Evolutionary conservation across 2,329 filamentous ascomycete species (phyloP), one percentile per base, ranked within the genome.

Genomic region (Calonectria hawksworthii): DNA sequence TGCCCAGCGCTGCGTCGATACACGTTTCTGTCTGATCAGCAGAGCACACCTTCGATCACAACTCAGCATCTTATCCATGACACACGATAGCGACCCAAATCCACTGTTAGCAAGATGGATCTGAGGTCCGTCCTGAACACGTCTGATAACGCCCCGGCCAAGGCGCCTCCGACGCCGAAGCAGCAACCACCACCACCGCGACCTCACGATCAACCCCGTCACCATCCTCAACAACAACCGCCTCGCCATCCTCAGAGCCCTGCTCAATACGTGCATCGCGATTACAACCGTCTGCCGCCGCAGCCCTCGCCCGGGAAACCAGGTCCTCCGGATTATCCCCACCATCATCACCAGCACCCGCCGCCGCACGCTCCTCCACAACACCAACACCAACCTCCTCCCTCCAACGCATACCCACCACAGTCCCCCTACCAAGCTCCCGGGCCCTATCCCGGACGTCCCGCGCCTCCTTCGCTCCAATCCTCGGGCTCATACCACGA

Each of bases 71-170:
- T 34, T 50, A n/a, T 50, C 66, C 36, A 44, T 61, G 51, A 59
- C 59, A 70, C 54, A 72, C 34, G n/a, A 36, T 66, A 59, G 32
- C 63, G 47, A 51, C 28, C 47, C 56, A 56, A 41, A 51, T 32
- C 32, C 36, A 70, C 70, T 38, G 50, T 51, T 41, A 51, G 44
- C 75, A 81, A 72, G 70, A 88, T 91, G 90, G 89, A 91, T 85
- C 86, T 91, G 72, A 84, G 86, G 76, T 87, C 87, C 21, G 89
- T 92, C 79, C 84, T 92, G 63, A 92, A 92, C 82, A 85, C 87
- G 28, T 86, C 88, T 44, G 90, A 90, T 75, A 84, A 84, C 73
- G 87, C 66, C 83, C 84, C 75, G 80, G 79, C 83, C 71, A 84
- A 83, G 76, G 82, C 83, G 68, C 80, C 80, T 54, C 81, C 79